Evolutionary conservation across 192 early-diverging fungal species (phyloP), one percentile per base, ranked within the genome.

Genomic region (Funneliformis geosporum): DNA sequence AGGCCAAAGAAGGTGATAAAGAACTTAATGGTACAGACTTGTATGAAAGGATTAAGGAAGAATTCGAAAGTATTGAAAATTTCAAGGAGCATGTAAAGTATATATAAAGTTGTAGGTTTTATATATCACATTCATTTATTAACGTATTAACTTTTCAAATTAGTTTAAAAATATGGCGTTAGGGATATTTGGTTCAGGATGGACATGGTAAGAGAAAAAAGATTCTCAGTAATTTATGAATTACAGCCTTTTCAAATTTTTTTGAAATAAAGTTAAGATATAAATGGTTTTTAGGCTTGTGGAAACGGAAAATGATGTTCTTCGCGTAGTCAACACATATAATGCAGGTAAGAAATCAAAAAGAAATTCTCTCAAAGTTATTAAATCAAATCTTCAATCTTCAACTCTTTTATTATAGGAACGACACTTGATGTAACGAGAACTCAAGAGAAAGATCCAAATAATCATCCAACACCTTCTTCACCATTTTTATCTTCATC

Each of bases 161-260:
- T 46, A 86, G 78, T 86, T 86, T 74, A 81, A 75, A 18, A 79
- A 70, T 71, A 83, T 79, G 46, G 85, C 85, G 4, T 72, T 86
- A 33, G 85, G 81, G 60, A 43, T 85, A 69, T 85, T 85, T 71
- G 85, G 85, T 50, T 86, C 82, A 6, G 85, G 85, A 79, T 86
- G 85, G 85, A 86, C 85, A n/a, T 86, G 85, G 85, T 67, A 81
- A 55, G 82, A 81, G n/a, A 76, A 39, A 55, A 12, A 60, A 33
- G 33, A 33, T 33, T 33, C 33, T 33, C 2, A 33, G 1, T 33
- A 33, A 33, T 33, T 33, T 33, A 0, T 33, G 33, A 33, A 33
- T 0, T 2, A 33, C 33, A 33, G 33, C 33, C 33, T 33, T 33
- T 33, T 33, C n/a, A n/a, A n/a, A n/a, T n/a, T 33, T 33, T 33